phyloP scores from a whole-genome alignment of 805 yeast species.

The Jamesozyma piceae region DNA sequence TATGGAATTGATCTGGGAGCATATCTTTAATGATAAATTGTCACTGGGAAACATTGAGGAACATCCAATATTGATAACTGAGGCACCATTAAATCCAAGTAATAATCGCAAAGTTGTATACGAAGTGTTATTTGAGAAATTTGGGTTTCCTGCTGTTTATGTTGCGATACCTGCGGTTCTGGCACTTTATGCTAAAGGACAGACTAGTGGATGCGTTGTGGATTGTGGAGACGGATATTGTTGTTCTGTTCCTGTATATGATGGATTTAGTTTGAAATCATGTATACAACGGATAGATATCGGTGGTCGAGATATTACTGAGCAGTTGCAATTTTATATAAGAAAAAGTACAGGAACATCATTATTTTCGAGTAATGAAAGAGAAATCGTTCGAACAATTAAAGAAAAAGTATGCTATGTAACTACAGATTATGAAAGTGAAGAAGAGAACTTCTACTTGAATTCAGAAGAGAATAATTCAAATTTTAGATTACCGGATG shows the following conservation, averaged over 20 bases:
- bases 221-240: conserved; percentile 94
- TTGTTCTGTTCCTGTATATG: conserved; percentile 80
- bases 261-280: conserved; percentile 72
- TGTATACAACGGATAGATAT: conserved; percentile 66
- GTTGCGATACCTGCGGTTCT: conserved; percentile 90
- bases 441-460: conserved; percentile 40
- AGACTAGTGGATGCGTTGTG: conserved; percentile 82
- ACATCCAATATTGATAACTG: conserved; percentile 82
- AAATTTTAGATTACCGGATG: conserved; percentile 71
- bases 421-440: conserved; percentile 45
- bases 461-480: conserved; percentile 13
- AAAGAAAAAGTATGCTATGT: conserved; percentile 71
- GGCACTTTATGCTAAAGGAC: conserved; percentile 77
- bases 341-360: conserved; percentile 56
- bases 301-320: conserved; percentile 83
- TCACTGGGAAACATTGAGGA: conserved; percentile 61
- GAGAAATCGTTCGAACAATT: conserved; percentile 67
- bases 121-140: conserved; percentile 85
- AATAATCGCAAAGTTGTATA: conserved; percentile 87
- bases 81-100: conserved; percentile 78
- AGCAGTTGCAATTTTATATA: conserved; percentile 57
- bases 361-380: conserved; percentile 64
- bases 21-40: conserved; percentile 48
- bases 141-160: conserved; percentile 84
- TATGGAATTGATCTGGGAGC: conserved; percentile 75